Evolutionary conservation across 1,284 basidiomycete genomes (phyloP).

Genomic region (Puccinia sorghi): DNA sequence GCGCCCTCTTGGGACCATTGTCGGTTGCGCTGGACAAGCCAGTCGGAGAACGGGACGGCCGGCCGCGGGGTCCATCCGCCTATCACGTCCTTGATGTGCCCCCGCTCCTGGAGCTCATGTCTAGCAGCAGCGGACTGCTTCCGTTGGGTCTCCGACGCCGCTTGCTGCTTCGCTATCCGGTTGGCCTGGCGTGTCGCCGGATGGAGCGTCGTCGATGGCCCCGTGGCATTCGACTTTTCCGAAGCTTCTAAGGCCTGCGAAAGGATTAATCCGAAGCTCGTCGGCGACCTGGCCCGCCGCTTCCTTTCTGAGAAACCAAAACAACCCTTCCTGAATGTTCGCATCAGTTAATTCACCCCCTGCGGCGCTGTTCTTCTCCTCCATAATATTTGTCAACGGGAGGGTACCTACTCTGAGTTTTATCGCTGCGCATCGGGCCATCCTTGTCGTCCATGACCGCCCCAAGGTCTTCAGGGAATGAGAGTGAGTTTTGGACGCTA

Average conservation of each 20-base stretch:
- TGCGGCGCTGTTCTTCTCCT: no score
- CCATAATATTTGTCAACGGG: neutral
- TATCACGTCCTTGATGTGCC: slow-evolving; percentile 57
- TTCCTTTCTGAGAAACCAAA: slow-evolving; percentile 39
- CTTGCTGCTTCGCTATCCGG: slow-evolving; percentile 40
- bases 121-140: slow-evolving; percentile 52
- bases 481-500: neutral
- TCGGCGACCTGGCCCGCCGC: slow-evolving; percentile 46
- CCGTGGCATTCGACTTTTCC: slow-evolving; percentile 22
- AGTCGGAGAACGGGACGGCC: slow-evolving; percentile 55
- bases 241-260: slow-evolving; percentile 43
- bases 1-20: slow-evolving; percentile 16
- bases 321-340: neutral
- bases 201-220: slow-evolving; percentile 40
- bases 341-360: slow-evolving; percentile 14
- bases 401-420: slow-evolving; percentile 29
- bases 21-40: slow-evolving; percentile 51
- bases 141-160: slow-evolving; percentile 4
- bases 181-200: slow-evolving; percentile 26
- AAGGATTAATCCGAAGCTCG: slow-evolving; percentile 37
- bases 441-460: neutral
- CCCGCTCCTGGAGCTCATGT: slow-evolving; percentile 54
- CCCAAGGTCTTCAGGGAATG: slow-evolving; percentile 3
- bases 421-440: neutral
- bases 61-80: slow-evolving; percentile 57